Evolutionary conservation across 306 rosid species (phyloP), one percentile per base, ranked within the genome.

Genomic region (Echinosophora koreensis): DNA sequence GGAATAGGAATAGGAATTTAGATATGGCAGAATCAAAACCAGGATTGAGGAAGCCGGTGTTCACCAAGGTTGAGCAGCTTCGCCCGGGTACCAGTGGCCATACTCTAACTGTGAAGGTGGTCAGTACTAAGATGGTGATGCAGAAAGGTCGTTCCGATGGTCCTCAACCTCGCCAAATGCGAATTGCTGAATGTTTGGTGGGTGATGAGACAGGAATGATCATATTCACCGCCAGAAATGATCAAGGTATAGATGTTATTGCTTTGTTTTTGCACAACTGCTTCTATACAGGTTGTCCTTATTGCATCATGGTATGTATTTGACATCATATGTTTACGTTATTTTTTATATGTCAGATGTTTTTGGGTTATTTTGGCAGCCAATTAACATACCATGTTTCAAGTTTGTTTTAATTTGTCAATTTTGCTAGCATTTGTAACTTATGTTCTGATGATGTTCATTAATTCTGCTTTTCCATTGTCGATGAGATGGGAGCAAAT

Each of bases 141-240:
- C 97, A 89, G 87, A 91, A 89, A 81, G 92, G 97, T 32, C 98
- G 97, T 58, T 77, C 96, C 1, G 97, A 95, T 82, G 98, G 95
- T 51, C 87, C 97, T 79, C 97, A 95, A 73, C 84, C 87, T 57
- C 97, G 99, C 67, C 99, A 95, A 84, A 90, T 88, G 98, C 97
- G 97, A 57, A 87, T 96, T 79, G 94, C 98, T 80, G 99, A 92
- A 73, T 89, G 97, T 83, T 80, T 96, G 83, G 96, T 92, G 5
- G 98, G 98, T 12, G 99, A 96, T 41, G 99, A 96, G 82, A 92
- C 99, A 0, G 99, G 96, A 82, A 81, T 92, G 86, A 81, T 96
- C 62, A 87, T 96, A 66, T 91, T 91, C 73, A 96, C 98, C 0
- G 99, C 99, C 22, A 88, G 97, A 74, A 92, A 92, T 66, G 99